A percentile compares a stretch with the other conserved stretches of the same genome.
phyloP scores from a whole-genome alignment of 768 basidiomycete genomes.

The Auriculariales sp. region DNA sequence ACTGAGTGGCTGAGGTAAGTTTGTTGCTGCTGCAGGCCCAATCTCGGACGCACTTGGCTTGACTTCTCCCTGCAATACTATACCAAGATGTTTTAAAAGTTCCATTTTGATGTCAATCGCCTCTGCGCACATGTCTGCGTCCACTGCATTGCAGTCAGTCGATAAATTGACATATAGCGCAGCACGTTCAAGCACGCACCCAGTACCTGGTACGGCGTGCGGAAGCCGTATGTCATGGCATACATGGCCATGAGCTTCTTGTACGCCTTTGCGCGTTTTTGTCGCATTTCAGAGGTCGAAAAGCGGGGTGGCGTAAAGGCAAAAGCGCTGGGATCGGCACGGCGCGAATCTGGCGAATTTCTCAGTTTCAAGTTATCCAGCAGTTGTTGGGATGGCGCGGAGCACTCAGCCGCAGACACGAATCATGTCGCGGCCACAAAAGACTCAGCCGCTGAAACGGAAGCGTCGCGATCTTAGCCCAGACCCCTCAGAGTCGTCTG shows the following conservation, averaged over 20 bases:
- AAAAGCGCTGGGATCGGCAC: neutral
- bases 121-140: slow-evolving; percentile 67
- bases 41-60: slow-evolving; percentile 74
- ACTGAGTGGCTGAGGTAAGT: slow-evolving; percentile 31
- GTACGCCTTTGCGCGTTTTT: slow-evolving; percentile 91
- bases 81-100: slow-evolving; percentile 55
- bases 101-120: slow-evolving; percentile 60
- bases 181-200: slow-evolving; percentile 46
- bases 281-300: slow-evolving; percentile 47
- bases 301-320: neutral
- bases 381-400: too few relatives aligned
- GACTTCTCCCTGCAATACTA: slow-evolving; percentile 71
- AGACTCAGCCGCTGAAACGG: neutral
- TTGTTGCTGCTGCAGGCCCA: slow-evolving; percentile 7
- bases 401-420: neutral
- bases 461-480: neutral
- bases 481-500: neutral
- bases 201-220: slow-evolving; percentile 87
- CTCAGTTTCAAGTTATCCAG: too few relatives aligned
- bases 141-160: too few relatives aligned
- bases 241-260: slow-evolving; percentile 90
- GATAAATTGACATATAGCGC: too few relatives aligned
- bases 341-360: too few relatives aligned
- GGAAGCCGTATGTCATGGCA: slow-evolving; percentile 73
- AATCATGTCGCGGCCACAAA: neutral